Percentiles rank a stretch among this genome's conserved stretches.
Evolutionary conservation across 306 rosid genomes (phyloP).

Genomic region (Rubus idaeus): DNA sequence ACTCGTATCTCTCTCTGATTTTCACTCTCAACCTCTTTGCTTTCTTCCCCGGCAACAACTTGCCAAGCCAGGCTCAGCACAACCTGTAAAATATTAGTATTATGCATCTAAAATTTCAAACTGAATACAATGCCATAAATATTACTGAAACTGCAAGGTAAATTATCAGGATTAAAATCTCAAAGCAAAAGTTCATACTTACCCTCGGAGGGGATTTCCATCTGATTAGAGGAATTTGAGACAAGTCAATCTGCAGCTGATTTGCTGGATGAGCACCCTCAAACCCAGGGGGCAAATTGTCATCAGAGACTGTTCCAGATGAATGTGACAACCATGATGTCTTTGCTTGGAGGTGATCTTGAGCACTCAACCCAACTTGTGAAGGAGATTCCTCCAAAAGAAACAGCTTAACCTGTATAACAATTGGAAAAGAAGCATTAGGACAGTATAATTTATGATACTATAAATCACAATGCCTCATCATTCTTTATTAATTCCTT

Average conservation of each 20-base stretch:
- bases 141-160: not conserved
- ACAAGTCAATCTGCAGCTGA: conserved; percentile 53
- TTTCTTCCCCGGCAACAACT: conserved; percentile 92
- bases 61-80: conserved; percentile 60
- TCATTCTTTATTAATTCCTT: not conserved
- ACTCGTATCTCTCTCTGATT: conserved; percentile 84
- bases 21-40: conserved; percentile 62
- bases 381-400: conserved; percentile 81
- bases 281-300: conserved; percentile 83
- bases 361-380: conserved; percentile 73
- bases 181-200: conserved; percentile 8
- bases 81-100: conserved; percentile 44
- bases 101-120: not conserved
- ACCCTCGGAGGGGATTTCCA: conserved; percentile 83
- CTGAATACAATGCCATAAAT: not conserved
- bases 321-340: conserved; percentile 56
- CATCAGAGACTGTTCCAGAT: conserved; percentile 64
- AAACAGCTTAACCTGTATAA: conserved; percentile 66
- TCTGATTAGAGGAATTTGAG: conserved; percentile 66
- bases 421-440: conserved; percentile 16
- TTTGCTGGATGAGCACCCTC: conserved; percentile 64
- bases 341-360: conserved; percentile 92
- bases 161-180: conserved; percentile 8
- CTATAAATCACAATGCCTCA: not conserved
- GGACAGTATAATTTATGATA: not conserved